Base-by-base conservation (phyloP, 2,329 filamentous ascomycete genomes). In the Aspergillus sp. region DNA sequence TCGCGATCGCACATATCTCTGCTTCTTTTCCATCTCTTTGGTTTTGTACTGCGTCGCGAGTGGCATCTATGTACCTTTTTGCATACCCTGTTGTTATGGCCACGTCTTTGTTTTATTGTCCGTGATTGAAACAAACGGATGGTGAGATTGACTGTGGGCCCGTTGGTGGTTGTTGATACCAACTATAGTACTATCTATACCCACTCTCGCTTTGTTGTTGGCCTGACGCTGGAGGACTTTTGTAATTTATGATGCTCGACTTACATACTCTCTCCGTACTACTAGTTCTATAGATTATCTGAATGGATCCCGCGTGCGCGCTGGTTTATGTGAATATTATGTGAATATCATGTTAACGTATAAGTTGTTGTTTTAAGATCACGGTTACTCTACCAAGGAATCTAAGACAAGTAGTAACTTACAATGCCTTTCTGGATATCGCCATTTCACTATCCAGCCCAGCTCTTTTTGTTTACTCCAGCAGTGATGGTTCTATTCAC, bases 81-180 rank as follows among this genome's bases (percentile, higher is more conserved):
- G 57, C 62, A 62, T 63, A 63, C 55, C 12, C 14, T n/a, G 12
- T n/a, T 37, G 35, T n/a, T 15, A 37, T 37, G 35, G 15, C 15
- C 35, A n/a, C 6, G 35, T 37, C 15, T 37, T n/a, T 4, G 9
- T 35, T 35, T 2, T 35, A 7, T 35, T 35, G 35, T 37, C 35
- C 15, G 12, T 37, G 35, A 37, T 37, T n/a, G 12, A n/a, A 37
- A 37, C 14, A 37, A 14, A 37, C 35, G 35, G 15, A 37, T 31
- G 27, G 9, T 31, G 9, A 31, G 27, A 31, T 31, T 31, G 27
- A 31, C 9, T 11, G 27, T 31, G 27, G 27, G 27, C 27, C 23
- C 8, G 9, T 31, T 31, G 27, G 27, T 31, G 8, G 27, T 4
- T 31, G 27, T 31, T 31, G 27, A 11, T 11, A 31, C 27, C 27